phyloP scores from a whole-genome alignment of 2,329 filamentous ascomycete genomes.

The Aspergillus sp. region DNA sequence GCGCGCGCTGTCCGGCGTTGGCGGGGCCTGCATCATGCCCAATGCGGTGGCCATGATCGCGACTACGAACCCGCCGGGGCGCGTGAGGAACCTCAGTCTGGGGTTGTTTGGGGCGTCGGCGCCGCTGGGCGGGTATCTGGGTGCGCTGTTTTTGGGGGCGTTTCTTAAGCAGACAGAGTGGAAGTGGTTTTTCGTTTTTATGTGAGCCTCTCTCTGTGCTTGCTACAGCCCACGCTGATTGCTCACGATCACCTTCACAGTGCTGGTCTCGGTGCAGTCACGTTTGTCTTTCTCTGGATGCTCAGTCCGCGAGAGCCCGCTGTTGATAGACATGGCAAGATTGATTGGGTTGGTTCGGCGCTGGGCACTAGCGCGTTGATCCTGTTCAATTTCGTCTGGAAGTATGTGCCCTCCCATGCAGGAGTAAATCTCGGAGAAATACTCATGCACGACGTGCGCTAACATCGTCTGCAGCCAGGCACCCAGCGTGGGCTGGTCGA shows the following conservation, averaged over 20 bases:
- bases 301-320: slow-evolving; percentile 28
- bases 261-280: slow-evolving; percentile 20
- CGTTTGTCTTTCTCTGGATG: slow-evolving; percentile 23
- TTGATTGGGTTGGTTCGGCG: slow-evolving; percentile 41
- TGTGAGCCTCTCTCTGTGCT: slow-evolving; percentile 25
- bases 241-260: no score
- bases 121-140: slow-evolving; percentile 47
- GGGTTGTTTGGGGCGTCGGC: slow-evolving; percentile 49
- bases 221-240: no score
- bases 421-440: not conserved
- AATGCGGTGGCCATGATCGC: slow-evolving; percentile 53
- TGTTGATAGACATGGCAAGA: slow-evolving; percentile 35
- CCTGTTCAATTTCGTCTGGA: slow-evolving; percentile 53
- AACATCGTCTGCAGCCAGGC: slow-evolving; percentile 34
- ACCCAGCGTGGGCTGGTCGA: slow-evolving; percentile 46
- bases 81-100: slow-evolving; percentile 44
- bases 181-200: slow-evolving; percentile 43
- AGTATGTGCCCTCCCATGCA: no score
- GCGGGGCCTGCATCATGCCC: slow-evolving; percentile 52
- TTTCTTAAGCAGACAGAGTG: slow-evolving; percentile 36
- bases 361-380: slow-evolving; percentile 43
- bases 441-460: not conserved
- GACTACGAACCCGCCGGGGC: slow-evolving; percentile 48
- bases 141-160: slow-evolving; percentile 40
- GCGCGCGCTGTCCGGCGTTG: slow-evolving; percentile 50